Evolutionary conservation across 306 rosid genomes (phyloP).

Genomic region (Lupinus albus): DNA sequence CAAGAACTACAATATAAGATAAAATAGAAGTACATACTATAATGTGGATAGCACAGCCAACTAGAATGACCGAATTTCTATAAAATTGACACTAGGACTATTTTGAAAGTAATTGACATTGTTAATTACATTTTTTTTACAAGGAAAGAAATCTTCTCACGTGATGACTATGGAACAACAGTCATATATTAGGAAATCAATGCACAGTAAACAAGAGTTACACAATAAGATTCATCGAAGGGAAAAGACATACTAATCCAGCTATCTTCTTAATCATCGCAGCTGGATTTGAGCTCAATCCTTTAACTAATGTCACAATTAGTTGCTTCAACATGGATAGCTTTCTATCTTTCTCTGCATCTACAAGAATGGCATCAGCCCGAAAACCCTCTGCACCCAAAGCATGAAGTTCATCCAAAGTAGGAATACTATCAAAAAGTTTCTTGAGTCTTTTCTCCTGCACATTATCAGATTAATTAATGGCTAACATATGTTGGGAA

Average conservation of each 20-base stretch:
- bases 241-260: constrained; percentile 62
- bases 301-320: constrained; percentile 75
- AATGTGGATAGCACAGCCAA: constrained; percentile 17
- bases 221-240: constrained; percentile 25
- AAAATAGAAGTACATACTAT: constrained; percentile 7
- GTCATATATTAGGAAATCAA: constrained; percentile 23
- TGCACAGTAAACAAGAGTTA: constrained; percentile 15
- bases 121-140: constrained; percentile 16
- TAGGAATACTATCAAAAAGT: constrained; percentile 72
- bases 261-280: constrained; percentile 93
- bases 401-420: constrained; percentile 82
- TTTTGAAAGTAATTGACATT: constrained; percentile 24
- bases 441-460: constrained; percentile 92
- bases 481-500: constrained; percentile 15
- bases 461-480: constrained; percentile 36
- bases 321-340: constrained; percentile 88
- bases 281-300: constrained; percentile 85
- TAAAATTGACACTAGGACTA: not conserved
- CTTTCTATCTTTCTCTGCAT: constrained; percentile 86
- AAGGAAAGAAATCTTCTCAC: not conserved
- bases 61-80: constrained; percentile 24
- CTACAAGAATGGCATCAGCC: constrained; percentile 90
- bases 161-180: constrained; percentile 7
- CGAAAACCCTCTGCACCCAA: constrained; percentile 72
- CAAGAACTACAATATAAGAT: constrained; percentile 29